Evolutionary conservation across 2,329 filamentous ascomycete species (phyloP), one percentile per base, ranked within the genome.

Genomic region (Raffaelea albimanens): DNA sequence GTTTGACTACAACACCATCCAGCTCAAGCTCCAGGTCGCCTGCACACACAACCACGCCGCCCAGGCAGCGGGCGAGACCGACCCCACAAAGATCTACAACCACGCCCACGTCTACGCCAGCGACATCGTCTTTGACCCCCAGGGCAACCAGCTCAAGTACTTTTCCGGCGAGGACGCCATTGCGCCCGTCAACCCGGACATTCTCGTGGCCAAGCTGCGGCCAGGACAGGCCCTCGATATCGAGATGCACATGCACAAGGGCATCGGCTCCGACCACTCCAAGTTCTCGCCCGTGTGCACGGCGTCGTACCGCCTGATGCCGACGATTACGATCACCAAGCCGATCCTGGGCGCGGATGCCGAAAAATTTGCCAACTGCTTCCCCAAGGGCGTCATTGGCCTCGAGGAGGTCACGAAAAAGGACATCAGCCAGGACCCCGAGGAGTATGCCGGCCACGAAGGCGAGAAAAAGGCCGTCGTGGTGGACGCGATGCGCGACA

Each of bases 281-380:
- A 98, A 98, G 67, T 98, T 93, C 71, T 95, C 88, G 1, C 93
- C 93, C 42, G 93, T 97, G 33, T 90, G 91, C 3, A 96, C 93
- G 1, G 93, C 93, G 3, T 87, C 85, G 21, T 98, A 98, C 70
- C 82, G 93, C 44, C 76, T 98, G 19, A 70, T 98, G 61, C 93
- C 93, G 8, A 83, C 83, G 55, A 97, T 98, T 65, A 76, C 78
- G 54, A 97, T 98, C 61, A 71, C 76, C 40, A 71, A 76, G 56
- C 93, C 93, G 19, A 97, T 98, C 51, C 63, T 95, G 4, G 93
- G 91, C 40, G 72, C 75, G 38, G 89, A 97, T 59, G 93, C 93
- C 2, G 77, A 82, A 61, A 95, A 96, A 64, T 97, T 98, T 61
- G 80, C 83, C 40, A 75, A 78, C 55, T 98, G 93, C 70, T 98